Conservation (phyloP, 2,329 filamentous ascomycete genomes). For the Arthrobotrys iridis region DNA sequence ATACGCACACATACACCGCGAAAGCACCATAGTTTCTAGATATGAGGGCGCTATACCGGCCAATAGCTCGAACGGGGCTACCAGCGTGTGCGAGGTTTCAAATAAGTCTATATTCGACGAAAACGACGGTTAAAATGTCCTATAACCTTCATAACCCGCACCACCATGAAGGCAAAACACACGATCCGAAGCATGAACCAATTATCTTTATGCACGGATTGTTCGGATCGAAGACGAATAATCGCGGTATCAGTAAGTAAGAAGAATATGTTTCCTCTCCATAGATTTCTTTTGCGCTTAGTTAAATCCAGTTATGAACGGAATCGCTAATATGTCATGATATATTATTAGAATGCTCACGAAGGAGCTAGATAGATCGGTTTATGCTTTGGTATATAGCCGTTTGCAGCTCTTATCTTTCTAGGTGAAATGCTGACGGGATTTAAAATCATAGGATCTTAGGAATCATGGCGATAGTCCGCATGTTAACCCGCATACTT, state of each 20-base stretch:
- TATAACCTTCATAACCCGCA: constrained; percentile 75
- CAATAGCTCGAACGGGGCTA: constrained; percentile 3
- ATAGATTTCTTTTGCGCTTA: neutral
- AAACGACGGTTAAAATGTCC: constrained; percentile 63
- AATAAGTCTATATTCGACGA: constrained; percentile 8
- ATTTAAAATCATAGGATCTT: constrained; percentile 71
- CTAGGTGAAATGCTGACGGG: neutral
- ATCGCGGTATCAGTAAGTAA: constrained; percentile 92
- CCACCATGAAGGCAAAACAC: constrained; percentile 61
- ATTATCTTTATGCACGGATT: constrained; percentile 92
- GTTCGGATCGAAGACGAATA: constrained; percentile 96
- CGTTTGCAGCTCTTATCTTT: no score
- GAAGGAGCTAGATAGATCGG: constrained; percentile 78
- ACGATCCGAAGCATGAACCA: constrained; percentile 70
- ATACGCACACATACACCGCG: no score
- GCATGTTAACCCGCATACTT: constrained; percentile 79
- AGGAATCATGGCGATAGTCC: constrained; percentile 93
- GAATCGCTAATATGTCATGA: constrained; percentile 11
- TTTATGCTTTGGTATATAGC: constrained; percentile 78
- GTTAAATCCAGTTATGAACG: neutral
- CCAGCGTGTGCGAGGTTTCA: neutral
- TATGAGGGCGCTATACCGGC: constrained; percentile 15
- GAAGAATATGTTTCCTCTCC: constrained; percentile 60
- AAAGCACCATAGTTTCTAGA: neutral
- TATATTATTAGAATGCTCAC: constrained; percentile 74